Evolutionary conservation across 2,329 filamentous ascomycete species (phyloP).

Genomic region (Podosphaera aphanis): DNA sequence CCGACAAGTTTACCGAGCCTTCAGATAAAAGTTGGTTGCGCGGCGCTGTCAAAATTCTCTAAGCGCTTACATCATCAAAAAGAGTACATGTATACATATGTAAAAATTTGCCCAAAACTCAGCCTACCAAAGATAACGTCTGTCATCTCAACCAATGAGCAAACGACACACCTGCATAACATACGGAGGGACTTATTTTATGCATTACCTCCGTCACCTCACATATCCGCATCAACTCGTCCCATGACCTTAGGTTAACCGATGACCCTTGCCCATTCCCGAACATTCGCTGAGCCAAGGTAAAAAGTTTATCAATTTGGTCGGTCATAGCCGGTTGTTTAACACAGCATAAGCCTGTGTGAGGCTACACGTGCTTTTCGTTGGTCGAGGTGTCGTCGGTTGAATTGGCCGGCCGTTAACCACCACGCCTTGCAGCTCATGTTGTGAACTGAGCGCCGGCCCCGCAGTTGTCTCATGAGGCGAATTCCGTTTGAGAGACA

Average conservation of each 20-base stretch:
- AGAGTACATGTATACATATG: no score
- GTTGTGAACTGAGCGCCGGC: background rate
- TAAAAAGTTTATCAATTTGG: background rate
- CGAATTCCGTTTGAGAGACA: background rate
- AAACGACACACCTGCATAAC: background rate
- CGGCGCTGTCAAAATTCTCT: no score
- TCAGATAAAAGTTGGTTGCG: background rate
- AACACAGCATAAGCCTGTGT: no score
- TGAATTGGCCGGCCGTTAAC: background rate
- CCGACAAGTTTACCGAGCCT: background rate
- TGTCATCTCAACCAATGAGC: background rate
- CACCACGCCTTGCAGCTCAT: no score
- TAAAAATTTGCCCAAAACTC: no score
- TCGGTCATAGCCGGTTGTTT: background rate
- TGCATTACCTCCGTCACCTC: background rate
- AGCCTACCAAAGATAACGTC: background rate
- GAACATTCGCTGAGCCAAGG: background rate
- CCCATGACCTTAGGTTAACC: background rate
- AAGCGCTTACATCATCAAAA: background rate
- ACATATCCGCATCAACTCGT: background rate
- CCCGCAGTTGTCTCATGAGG: background rate
- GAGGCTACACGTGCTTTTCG: no score
- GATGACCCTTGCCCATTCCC: background rate
- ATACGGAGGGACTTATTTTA: background rate
- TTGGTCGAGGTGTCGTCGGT: background rate